Evolutionary conservation across 768 basidiomycete genomes (phyloP).

Genomic region (Termitomyces sp.): DNA sequence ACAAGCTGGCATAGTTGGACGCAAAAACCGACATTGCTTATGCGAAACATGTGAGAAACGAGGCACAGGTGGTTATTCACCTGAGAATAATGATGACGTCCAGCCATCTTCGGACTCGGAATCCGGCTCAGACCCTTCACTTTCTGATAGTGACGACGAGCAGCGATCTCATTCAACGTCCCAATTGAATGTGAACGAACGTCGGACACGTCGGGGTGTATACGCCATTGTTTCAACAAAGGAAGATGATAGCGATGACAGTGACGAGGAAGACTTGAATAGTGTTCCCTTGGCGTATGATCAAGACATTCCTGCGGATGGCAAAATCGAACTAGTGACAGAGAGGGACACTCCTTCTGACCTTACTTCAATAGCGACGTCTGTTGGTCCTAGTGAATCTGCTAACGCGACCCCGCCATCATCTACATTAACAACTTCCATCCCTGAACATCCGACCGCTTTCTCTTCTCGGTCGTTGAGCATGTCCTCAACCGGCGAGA

Average conservation of each 20-base stretch:
- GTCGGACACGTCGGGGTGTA: slow-evolving; percentile 76
- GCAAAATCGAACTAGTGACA: slow-evolving; percentile 50
- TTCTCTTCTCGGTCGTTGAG: slow-evolving; percentile 37
- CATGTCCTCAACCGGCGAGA: slow-evolving; percentile 30
- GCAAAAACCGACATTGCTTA: slow-evolving; percentile 69
- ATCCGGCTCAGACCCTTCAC: slow-evolving; percentile 40
- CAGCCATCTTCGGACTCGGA: slow-evolving; percentile 43
- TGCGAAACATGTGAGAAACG: slow-evolving; percentile 84
- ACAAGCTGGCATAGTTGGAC: slow-evolving; percentile 42
- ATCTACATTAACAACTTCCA: slow-evolving; percentile 26
- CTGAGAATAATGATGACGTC: slow-evolving; percentile 42
- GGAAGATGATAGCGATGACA: slow-evolving; percentile 58
- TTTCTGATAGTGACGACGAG: slow-evolving; percentile 36
- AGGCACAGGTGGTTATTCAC: slow-evolving; percentile 70
- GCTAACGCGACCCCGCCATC: slow-evolving; percentile 22
- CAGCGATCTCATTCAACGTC: slow-evolving; percentile 23
- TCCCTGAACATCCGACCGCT: slow-evolving; percentile 21
- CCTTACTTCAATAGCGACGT: slow-evolving; percentile 37
- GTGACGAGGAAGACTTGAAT: slow-evolving; percentile 51
- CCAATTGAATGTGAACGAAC: slow-evolving; percentile 65
- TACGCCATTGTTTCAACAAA: slow-evolving; percentile 64
- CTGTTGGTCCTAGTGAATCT: slow-evolving; percentile 29
- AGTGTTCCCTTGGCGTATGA: slow-evolving; percentile 40
- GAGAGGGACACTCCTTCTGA: slow-evolving; percentile 45
- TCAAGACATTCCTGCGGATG: slow-evolving; percentile 39